phyloP scores from a whole-genome alignment of 306 rosid species.

The Sphenostylis stenocarpa region DNA sequence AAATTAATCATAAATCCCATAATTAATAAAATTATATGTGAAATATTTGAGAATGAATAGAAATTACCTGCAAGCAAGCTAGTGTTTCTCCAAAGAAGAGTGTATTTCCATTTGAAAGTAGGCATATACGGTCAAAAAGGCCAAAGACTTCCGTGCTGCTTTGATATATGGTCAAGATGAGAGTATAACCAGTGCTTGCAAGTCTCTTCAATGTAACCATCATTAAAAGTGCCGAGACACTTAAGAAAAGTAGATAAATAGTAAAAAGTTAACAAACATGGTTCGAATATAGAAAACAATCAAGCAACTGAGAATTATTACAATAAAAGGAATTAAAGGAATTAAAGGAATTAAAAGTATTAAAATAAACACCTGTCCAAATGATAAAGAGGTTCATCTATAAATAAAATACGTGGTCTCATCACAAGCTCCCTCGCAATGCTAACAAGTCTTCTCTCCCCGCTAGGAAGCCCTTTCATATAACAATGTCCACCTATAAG shows the following conservation, averaged over 20 bases:
- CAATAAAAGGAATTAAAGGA: neutral
- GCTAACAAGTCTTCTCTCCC: slow-evolving; percentile 91
- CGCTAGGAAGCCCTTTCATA: slow-evolving; percentile 96
- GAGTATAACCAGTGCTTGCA: slow-evolving; percentile 93
- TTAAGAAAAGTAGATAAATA: slow-evolving; percentile 42
- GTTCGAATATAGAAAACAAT: slow-evolving; percentile 5
- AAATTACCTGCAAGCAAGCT: slow-evolving; percentile 92
- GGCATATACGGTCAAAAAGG: slow-evolving; percentile 94
- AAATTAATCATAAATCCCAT: slow-evolving; percentile 6
- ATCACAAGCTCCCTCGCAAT: slow-evolving; percentile 98
- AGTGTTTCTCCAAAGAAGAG: slow-evolving; percentile 97
- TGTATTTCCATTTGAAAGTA: slow-evolving; percentile 98
- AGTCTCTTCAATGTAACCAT: slow-evolving; percentile 99
- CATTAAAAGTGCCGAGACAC: slow-evolving; percentile 97
- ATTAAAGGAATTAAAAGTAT: neutral
- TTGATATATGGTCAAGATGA: slow-evolving; percentile 82
- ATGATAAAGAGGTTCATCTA: slow-evolving; percentile 95
- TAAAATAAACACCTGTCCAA: slow-evolving; percentile 72
- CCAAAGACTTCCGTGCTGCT: slow-evolving; percentile 99
- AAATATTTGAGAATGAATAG: neutral
- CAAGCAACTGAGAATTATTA: slow-evolving; percentile 14
- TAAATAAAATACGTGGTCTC: slow-evolving; percentile 91
- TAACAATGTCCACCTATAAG: slow-evolving; percentile 94
- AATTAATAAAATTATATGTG: slow-evolving; percentile 7
- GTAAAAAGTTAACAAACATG: neutral